Evolutionary conservation across 495 filamentous ascomycete species (phyloP), one percentile per base, ranked within the genome.

Genomic region (Bacidia rubella): DNA sequence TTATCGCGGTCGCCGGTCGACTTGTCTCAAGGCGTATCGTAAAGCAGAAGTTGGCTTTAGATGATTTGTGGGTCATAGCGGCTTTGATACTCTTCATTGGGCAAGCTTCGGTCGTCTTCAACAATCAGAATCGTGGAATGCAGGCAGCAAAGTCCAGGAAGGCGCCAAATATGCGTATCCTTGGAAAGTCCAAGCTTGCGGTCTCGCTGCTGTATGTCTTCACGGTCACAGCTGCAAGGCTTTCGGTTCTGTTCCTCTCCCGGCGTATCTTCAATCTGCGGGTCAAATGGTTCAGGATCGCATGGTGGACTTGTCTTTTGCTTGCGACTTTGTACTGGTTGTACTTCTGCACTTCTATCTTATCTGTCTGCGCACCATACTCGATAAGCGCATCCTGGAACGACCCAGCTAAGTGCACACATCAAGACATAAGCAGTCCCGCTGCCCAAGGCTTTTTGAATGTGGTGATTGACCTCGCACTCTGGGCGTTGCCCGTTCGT

Each of bases 401-500:
- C 20, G 44, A 42, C 11, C 48, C 40, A 22, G 10, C 35, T 11
- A 15, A 2, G 9, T 56, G 54, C 20, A 39, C 9, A n/a, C 9
- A 10, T 19, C 22, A 19, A 20, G 29, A 50, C 21, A 11, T 26
- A 10, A 11, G 2, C 15, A 21, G 2, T 17, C 56, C 35, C 59
- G 49, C 11, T 0, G 60, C 49, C 15, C 45, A 49, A 5, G 66
- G 62, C 3, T 54, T 56, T 3, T 50, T 56, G 47, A 65, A 70
- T 42, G 54, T 62, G 9, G 12, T 59, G 0, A 54, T 70, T 1
- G 64, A 69, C 42, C 38, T 55, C 21, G 15, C 59, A 12, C 60
- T 68, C 19, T 22, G 68, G 15, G 56, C 55, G 9, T 49, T 66
- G 17, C 66, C 62, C 1, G 60, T 68, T 7, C 54, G 57, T 2